Evolutionary conservation across 2,329 filamentous ascomycete genomes (phyloP), one percentile per base, ranked within the genome.

Genomic region (Aspergillus novoparasiticus): DNA sequence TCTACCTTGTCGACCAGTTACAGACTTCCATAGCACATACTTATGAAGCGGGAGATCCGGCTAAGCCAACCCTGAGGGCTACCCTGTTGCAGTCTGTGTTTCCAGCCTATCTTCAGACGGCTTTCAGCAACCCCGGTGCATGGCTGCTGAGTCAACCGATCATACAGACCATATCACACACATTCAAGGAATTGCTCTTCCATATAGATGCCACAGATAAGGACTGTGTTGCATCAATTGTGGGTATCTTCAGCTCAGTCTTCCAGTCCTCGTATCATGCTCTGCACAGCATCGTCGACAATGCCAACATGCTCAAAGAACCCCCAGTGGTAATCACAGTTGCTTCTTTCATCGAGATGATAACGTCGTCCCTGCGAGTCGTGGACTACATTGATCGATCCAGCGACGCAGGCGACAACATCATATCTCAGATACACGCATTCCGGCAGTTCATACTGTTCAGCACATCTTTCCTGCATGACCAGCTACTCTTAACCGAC

Each of bases 141-240:
- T 86, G 85, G 81, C 78, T 87, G 21, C 72, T 87, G 4, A 80
- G 81, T 6, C 68, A 78, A 21, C 86, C 87, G 0, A 77, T 88
- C 8, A 70, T 88, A 30, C 76, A 83, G 56, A 82, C 84, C 2
- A 75, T 81, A 16, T 73, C 73, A 0, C 71, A 74, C 6, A 77
- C 82, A 0, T 75, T 86, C 8, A 68, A 77, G 5, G 76, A 80
- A 9, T 64, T 86, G 57, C 68, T 84, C 1, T 80, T 81, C 64
- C 77, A 81, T 51, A 66, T 87, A 3, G 76, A 83, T 36, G 69
- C 83, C 16, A 75, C 74, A 14, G 77, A 84, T 60, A 32, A 70
- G 2, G 61, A 68, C 6, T 83, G 77, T 55, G 69, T 83, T 4
- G 64, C 71, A 2, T 77, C 76, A 3, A 64, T 79, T 11, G 55